Percentiles rank a stretch among this genome's conserved stretches.
phyloP scores from a whole-genome alignment of 1,284 basidiomycete species.

The Termitomyces sp. region DNA sequence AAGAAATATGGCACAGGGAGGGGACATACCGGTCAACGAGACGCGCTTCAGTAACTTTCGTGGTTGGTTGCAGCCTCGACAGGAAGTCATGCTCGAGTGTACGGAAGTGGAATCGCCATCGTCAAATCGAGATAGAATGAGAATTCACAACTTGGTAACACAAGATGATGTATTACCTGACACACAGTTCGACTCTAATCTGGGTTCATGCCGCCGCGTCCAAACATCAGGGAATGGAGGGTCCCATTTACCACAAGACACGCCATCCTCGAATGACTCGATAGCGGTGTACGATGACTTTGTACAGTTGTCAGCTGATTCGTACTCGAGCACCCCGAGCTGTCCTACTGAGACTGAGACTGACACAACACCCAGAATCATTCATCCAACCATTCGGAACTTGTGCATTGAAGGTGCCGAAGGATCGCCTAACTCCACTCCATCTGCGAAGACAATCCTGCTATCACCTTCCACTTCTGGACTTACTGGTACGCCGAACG shows the following conservation, averaged over 20 bases:
- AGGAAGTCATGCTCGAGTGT: neutral
- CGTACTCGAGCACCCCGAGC: neutral
- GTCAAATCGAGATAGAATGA: neutral
- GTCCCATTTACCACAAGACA: too few species aligned
- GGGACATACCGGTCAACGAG: neutral
- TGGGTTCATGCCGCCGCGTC: neutral
- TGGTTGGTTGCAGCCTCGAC: neutral
- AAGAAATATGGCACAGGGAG: neutral
- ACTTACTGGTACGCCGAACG: neutral
- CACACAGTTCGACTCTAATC: neutral
- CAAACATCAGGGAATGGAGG: too few species aligned
- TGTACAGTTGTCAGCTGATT: neutral
- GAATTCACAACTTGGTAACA: neutral
- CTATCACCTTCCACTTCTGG: neutral
- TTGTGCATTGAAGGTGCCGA: neutral
- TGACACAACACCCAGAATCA: neutral
- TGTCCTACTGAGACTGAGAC: neutral
- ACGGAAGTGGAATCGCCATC: neutral
- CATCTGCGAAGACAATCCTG: too few species aligned
- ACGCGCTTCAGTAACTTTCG: neutral
- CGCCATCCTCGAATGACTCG: neutral
- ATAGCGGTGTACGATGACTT: neutral
- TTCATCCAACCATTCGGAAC: neutral
- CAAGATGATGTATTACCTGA: neutral
- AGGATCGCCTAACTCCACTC: neutral